Evolutionary conservation across 495 filamentous ascomycete species (phyloP).

Genomic region (Cladorrhinum samala): DNA sequence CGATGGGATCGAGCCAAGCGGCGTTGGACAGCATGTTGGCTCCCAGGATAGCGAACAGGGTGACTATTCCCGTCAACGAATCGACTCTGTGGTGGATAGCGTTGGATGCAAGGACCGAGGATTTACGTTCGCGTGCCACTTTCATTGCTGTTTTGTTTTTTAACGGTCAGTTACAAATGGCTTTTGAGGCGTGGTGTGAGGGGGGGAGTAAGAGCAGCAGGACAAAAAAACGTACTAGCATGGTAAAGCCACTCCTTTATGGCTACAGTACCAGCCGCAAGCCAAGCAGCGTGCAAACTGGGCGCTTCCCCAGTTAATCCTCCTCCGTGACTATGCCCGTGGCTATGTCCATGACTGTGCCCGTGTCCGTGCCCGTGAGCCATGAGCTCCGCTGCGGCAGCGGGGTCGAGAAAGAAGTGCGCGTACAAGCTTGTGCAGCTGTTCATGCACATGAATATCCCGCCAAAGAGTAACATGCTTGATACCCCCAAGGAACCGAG

Average conservation of each 20-base stretch:
- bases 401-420: constrained; percentile 70
- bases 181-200: not conserved
- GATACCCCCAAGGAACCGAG: constrained; percentile 90
- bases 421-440: constrained; percentile 67
- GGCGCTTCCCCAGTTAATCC: constrained; percentile 56
- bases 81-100: constrained; percentile 95
- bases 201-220: not conserved
- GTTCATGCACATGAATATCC: constrained; percentile 82
- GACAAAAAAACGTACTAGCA: constrained; percentile 66
- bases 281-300: constrained; percentile 87
- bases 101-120: constrained; percentile 93
- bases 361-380: constrained; percentile 58
- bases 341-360: constrained; percentile 37
- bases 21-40: constrained; percentile 80
- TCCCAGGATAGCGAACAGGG: constrained; percentile 77
- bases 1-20: constrained; percentile 91
- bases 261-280: constrained; percentile 84
- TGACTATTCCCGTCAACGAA: constrained; percentile 88
- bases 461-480: constrained; percentile 77
- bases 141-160: constrained; percentile 74
- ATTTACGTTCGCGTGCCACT: constrained; percentile 88
- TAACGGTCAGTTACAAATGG: not conserved
- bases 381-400: constrained; percentile 50
- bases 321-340: constrained; percentile 59
- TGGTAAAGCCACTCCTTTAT: constrained; percentile 96